Percentiles rank a stretch among this genome's conserved stretches.
Evolutionary conservation across 768 basidiomycete genomes (phyloP).

Genomic region (Ephemerocybe angulata): DNA sequence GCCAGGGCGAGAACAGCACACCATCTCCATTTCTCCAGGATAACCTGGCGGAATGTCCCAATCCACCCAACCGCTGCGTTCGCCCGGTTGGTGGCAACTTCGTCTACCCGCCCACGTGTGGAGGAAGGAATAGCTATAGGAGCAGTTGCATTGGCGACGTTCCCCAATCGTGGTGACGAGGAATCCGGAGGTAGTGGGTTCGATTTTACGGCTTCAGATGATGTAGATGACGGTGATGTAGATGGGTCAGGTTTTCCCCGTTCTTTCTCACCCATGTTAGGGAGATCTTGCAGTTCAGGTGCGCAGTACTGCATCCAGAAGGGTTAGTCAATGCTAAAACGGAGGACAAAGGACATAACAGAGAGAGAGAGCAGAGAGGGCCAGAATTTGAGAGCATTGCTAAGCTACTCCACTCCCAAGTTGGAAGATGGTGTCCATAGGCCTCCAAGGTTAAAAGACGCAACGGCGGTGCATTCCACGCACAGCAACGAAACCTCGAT

Average conservation of each 20-base stretch:
- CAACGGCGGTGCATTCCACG: too few relatives aligned
- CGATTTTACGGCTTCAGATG: conserved; percentile 7
- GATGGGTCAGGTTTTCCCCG: conserved; percentile 45
- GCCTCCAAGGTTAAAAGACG: too few relatives aligned
- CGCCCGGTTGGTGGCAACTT: conserved; percentile 21
- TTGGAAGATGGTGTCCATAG: too few relatives aligned
- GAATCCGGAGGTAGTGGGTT: conserved; percentile 6
- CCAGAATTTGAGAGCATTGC: too few relatives aligned
- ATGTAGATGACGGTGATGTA: conserved; percentile 9
- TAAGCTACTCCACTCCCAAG: too few relatives aligned
- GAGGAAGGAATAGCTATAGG: conserved; percentile 5
- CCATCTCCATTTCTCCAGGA: conserved; percentile 86
- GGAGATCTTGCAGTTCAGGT: conserved; percentile 64
- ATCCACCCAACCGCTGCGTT: conserved; percentile 47
- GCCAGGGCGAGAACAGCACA: conserved; percentile 75
- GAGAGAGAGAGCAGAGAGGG: too few relatives aligned
- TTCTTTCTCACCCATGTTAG: conserved; percentile 90
- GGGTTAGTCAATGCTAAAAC: too few relatives aligned
- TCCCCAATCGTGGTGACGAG: background rate
- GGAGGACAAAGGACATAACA: too few relatives aligned
- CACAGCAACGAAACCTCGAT: too few relatives aligned
- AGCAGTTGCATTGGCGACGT: background rate
- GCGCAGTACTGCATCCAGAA: conserved; percentile 58
- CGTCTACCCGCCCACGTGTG: conserved; percentile 8
- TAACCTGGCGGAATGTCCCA: conserved; percentile 57